Conservation (phyloP, 768 basidiomycete species). For the Lentinula guzmanii region DNA sequence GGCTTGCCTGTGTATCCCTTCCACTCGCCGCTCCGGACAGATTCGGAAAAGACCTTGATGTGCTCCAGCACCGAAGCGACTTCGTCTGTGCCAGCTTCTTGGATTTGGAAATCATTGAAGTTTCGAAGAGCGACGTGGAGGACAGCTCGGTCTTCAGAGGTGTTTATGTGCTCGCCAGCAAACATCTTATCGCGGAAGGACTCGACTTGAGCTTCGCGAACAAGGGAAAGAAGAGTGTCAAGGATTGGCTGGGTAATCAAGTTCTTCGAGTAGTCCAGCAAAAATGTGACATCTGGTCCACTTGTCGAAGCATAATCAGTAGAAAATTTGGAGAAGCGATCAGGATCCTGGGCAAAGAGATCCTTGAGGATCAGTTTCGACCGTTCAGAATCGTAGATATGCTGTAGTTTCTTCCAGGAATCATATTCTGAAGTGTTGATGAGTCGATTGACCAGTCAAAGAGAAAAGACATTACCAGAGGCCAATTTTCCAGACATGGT, state of each 20-base stretch:
- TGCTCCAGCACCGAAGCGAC: slow-evolving; percentile 81
- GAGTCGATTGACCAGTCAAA: slow-evolving; percentile 1
- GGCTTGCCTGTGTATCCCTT: slow-evolving; percentile 96
- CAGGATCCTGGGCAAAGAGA: slow-evolving; percentile 84
- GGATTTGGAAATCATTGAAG: slow-evolving; percentile 69
- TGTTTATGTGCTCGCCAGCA: slow-evolving; percentile 95
- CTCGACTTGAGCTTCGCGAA: slow-evolving; percentile 84
- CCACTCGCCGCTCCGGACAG: slow-evolving; percentile 83
- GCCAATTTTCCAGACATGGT: slow-evolving; percentile 62
- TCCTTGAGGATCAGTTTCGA: slow-evolving; percentile 81
- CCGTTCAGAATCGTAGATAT: slow-evolving; percentile 69
- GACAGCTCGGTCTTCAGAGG: slow-evolving; percentile 95
- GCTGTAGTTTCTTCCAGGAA: slow-evolving; percentile 88
- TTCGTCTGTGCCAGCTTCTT: slow-evolving; percentile 77
- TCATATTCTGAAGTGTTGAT: slow-evolving; percentile 57
- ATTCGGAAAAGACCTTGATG: slow-evolving; percentile 85
- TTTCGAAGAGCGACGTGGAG: slow-evolving; percentile 91
- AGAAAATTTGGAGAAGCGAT: slow-evolving; percentile 84
- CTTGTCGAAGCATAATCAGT: slow-evolving; percentile 62
- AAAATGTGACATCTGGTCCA: slow-evolving; percentile 69
- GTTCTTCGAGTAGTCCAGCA: slow-evolving; percentile 98
- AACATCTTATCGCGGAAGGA: slow-evolving; percentile 89
- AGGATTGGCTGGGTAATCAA: slow-evolving; percentile 85
- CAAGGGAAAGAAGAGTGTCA: slow-evolving; percentile 69
- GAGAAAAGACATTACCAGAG: slow-evolving; percentile 33